Evolutionary conservation across 83 land plant species (phyloP).

Genomic region (Thuja plicata): DNA sequence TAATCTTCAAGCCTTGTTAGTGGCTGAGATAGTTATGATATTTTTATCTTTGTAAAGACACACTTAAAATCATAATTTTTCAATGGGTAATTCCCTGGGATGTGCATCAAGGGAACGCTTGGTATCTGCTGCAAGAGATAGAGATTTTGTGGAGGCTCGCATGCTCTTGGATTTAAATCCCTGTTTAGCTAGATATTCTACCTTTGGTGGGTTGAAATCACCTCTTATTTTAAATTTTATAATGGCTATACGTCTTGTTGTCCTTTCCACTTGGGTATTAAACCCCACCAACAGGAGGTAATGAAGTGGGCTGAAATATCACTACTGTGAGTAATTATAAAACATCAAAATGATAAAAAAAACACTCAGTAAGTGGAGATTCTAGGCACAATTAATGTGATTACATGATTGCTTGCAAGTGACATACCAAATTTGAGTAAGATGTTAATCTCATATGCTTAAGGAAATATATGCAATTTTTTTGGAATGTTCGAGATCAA

Average conservation of each 20-base stretch:
- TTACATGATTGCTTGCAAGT: not conserved
- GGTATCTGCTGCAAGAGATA: slow-evolving; percentile 98
- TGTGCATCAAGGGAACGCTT: slow-evolving; percentile 97
- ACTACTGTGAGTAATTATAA: not conserved
- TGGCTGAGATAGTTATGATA: not conserved
- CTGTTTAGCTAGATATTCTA: slow-evolving; percentile 87
- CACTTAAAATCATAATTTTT: not conserved
- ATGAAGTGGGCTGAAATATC: not conserved
- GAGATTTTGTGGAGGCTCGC: slow-evolving; percentile 90
- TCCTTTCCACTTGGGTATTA: too few relatives aligned
- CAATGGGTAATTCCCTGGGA: slow-evolving; percentile 97
- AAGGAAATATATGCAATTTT: not conserved
- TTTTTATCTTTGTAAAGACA: too few relatives aligned
- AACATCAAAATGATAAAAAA: not conserved
- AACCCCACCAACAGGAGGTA: too few relatives aligned
- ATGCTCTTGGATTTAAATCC: slow-evolving; percentile 92
- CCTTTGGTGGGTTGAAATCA: slow-evolving; percentile 95
- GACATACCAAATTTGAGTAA: not conserved
- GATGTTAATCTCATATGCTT: not conserved
- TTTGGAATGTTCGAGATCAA: not conserved
- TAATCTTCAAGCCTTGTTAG: too few relatives aligned
- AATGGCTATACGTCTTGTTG: not conserved
- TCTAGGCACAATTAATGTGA: not conserved
- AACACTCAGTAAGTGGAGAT: not conserved
- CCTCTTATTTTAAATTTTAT: slow-evolving; percentile 62